phyloP scores from a whole-genome alignment of 2,329 filamentous ascomycete genomes.

The Alternaria triticimaculans region DNA sequence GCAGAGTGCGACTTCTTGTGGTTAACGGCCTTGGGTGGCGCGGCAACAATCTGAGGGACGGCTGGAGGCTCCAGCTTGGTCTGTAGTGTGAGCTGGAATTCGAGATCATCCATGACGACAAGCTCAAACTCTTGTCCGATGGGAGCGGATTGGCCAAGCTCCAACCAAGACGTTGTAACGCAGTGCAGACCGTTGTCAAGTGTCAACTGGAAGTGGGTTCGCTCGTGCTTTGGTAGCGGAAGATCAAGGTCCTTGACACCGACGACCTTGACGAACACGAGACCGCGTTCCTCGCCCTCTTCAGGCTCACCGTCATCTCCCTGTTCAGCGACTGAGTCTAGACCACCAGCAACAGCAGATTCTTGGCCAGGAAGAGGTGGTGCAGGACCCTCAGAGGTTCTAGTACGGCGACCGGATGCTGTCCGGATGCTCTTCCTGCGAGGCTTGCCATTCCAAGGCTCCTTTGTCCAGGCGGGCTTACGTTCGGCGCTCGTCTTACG shows the following conservation, averaged over 20 bases:
- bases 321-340: conserved; percentile 73
- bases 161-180: conserved; percentile 94
- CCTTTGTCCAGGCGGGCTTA: conserved; percentile 87
- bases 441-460: conserved; percentile 89
- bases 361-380: conserved; percentile 88
- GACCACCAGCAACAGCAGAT: conserved; percentile 71
- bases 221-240: conserved; percentile 85
- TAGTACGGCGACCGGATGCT: conserved; percentile 65
- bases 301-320: conserved; percentile 69
- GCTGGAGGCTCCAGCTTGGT: conserved; percentile 87
- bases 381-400: conserved; percentile 65
- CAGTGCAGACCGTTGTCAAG: conserved; percentile 98
- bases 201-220: conserved; percentile 92
- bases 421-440: conserved; percentile 70
- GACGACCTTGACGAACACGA: conserved; percentile 98
- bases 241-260: conserved; percentile 95
- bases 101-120: conserved; percentile 95
- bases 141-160: conserved; percentile 87
- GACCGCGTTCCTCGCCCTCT: conserved; percentile 84
- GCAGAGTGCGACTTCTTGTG: conserved; percentile 75
- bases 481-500: conserved; percentile 75
- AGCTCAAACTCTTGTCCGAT: conserved; percentile 99
- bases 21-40: conserved; percentile 69
- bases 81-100: conserved; percentile 96
- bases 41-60: conserved; percentile 49